Percentiles rank a stretch among this genome's conserved stretches.
Evolutionary conservation across 176 grass and related monocot genomes (phyloP).

Genomic region (Rhipidocladum racemiflorum): DNA sequence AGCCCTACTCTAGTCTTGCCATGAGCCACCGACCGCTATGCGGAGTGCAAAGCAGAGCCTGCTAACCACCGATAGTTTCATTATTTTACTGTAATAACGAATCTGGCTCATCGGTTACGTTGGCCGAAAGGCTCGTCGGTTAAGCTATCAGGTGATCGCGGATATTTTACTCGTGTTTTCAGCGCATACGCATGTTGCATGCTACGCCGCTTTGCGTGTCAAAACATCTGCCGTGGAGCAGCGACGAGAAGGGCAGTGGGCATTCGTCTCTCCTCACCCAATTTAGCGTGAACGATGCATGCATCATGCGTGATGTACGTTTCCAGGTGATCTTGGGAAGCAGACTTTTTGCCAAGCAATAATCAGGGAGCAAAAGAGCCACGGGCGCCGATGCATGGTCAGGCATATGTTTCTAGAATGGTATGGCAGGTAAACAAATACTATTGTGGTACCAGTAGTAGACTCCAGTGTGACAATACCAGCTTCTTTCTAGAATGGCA

Average conservation of each 20-base stretch:
- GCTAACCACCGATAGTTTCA: not conserved
- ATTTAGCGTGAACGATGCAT: not conserved
- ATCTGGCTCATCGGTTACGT: not conserved
- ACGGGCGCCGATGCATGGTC: not conserved
- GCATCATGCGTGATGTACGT: not conserved
- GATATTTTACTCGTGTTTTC: not conserved
- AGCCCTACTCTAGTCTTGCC: too few species aligned
- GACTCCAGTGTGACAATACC: not conserved
- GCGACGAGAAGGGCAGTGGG: not conserved
- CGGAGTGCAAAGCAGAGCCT: not conserved
- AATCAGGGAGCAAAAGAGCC: not conserved
- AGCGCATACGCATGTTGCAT: not conserved
- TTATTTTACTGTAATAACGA: not conserved
- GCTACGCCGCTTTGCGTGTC: not conserved
- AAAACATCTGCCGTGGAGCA: not conserved
- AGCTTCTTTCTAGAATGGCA: not conserved
- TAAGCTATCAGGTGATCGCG: not conserved
- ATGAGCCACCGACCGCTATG: not conserved
- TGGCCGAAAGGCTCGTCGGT: not conserved
- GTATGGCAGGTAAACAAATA: too few species aligned
- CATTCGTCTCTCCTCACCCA: not conserved
- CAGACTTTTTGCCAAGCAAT: not conserved
- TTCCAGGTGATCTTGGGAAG: not conserved
- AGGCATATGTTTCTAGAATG: not conserved
- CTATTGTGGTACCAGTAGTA: too few species aligned